Conservation (phyloP, 1,284 basidiomycete genomes). For the Ustilago loliicola region DNA sequence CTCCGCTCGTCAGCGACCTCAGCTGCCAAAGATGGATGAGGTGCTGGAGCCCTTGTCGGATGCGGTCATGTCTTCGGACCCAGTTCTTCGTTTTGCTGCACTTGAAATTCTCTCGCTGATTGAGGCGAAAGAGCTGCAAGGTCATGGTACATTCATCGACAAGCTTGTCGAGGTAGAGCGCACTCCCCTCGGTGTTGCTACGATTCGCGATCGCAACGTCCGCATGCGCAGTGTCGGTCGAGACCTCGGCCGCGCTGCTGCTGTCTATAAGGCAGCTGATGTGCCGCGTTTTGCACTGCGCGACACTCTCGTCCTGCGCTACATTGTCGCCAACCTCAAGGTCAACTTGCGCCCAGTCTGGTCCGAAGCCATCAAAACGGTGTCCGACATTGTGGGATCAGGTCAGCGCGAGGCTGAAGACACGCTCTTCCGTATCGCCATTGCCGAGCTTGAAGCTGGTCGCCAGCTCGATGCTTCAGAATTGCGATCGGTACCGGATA, state of each 20-base stretch:
- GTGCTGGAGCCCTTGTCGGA: conserved; percentile 32
- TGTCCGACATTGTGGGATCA: conserved; percentile 56
- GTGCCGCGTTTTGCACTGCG: conserved; percentile 20
- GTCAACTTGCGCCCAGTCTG: conserved; percentile 68
- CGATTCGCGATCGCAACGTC: conserved; percentile 65
- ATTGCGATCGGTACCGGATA: conserved; percentile 24
- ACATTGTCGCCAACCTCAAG: conserved; percentile 65
- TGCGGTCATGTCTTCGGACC: conserved; percentile 57
- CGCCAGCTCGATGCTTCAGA: conserved; percentile 30
- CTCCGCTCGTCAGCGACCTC: conserved; percentile 25
- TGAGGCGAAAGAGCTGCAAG: conserved; percentile 20
- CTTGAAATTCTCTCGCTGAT: conserved; percentile 53
- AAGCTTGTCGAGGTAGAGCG: conserved; percentile 61
- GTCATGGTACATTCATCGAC: conserved; percentile 22
- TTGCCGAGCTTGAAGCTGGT: conserved; percentile 44
- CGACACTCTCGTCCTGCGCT: conserved; percentile 48
- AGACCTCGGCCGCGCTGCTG: conserved; percentile 47
- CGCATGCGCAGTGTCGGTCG: conserved; percentile 62
- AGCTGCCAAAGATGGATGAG: conserved; percentile 28
- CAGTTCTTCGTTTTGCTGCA: conserved; percentile 49
- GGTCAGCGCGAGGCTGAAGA: conserved; percentile 26
- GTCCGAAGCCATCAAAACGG: conserved; percentile 59
- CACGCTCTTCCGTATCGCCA: conserved; percentile 28
- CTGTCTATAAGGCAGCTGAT: conserved; percentile 35
- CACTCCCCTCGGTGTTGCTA: conserved; percentile 54